Base-by-base conservation (phyloP, 768 basidiomycete genomes). In the Hygrocybe coccinea region DNA sequence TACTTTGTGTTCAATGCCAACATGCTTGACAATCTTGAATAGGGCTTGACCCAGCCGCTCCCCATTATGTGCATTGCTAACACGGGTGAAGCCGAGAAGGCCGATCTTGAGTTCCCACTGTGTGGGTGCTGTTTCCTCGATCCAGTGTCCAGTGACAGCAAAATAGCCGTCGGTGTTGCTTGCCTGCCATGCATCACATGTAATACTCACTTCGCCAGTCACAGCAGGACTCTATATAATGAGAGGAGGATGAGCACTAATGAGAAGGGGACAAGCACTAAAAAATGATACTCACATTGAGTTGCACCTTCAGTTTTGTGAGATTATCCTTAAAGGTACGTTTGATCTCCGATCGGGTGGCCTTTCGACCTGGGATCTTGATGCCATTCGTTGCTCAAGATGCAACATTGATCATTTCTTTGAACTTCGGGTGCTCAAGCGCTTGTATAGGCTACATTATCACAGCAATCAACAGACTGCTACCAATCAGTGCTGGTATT, bases 181-280 rank as follows among this genome's bases (percentile, higher is more conserved):
- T 3, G 75, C 75, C 47, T 73, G 73, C 76, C 74, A 76, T 12
- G 65, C 71, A 59, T 77, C 69, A 59, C 72, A 72, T 3, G 73
- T 77, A 7, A 71, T 21, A 38, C 60, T 69, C 36, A 73, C 43
- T 9, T 36, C 33, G 34, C 56, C 52, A 19, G 39, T 53, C 33
- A 57, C 56, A 15, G 52, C 46, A 24, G 44, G 43, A 38, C 56
- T 25, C 52, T 57, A 35, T 29, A 29, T 15, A n/a, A 17, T 19
- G 22, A 14, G 25, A 29, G 8, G 29, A 29, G 29, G 29, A 29
- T 8, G 29, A 29, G 3, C 8, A 29, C 29, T 29, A 29, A 29
- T n/a, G n/a, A n/a, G n/a, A n/a, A n/a, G n/a, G n/a, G n/a, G n/a
- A 21, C 12, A 22, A 15, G 21, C 9, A 21, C 21, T 8, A 14